Base-by-base conservation (phyloP, 805 yeast genomes). In the Wickerhamiella nectarea region DNA sequence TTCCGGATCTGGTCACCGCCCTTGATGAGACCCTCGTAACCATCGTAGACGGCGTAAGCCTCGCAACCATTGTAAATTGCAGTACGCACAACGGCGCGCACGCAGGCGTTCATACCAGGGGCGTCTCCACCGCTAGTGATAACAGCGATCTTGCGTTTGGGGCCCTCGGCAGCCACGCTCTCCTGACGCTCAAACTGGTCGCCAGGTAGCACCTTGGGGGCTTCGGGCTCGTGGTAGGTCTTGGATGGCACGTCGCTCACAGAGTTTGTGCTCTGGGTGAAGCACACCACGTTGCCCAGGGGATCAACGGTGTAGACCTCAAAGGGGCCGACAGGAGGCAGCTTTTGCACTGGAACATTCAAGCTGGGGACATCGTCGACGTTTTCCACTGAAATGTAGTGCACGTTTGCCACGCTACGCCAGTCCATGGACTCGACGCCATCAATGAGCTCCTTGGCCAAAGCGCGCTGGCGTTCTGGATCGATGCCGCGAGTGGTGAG, bases 81-180 rank as follows among this genome's bases (percentile, higher is more conserved):
- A 1, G 95, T 76, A 55, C 98, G 74, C 7, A 89, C 95, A 47
- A 91, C 94, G 0, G 97, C 94, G 50, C 98, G 72, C 6, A 91
- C 98, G 21, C 79, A 83, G 4, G 96, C 89, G 63, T 86, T 85
- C 98, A 91, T 91, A 56, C 99, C 99, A 24, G 93, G 98, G 43
- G 97, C 82, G 60, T 91, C 99, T 64, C 99, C 98, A 54, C 98
- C 98, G 1, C 95, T 84, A 5, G 97, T 91, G 89, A 91, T 86
- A 41, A 91, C 91, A 4, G 94, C 98, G 50, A 91, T 83, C 15
- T 28, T 28, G 52, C 76, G 75, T 62, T 76, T 57, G 29, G 52
- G 50, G 19, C 48, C 53, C n/a, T n/a, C n/a, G n/a, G n/a, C n/a
- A n/a, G n/a, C n/a, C n/a, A n/a, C n/a, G n/a, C n/a, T 34, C 20